Base-by-base conservation (phyloP, 1,284 basidiomycete genomes). In the Tilletia caries region DNA sequence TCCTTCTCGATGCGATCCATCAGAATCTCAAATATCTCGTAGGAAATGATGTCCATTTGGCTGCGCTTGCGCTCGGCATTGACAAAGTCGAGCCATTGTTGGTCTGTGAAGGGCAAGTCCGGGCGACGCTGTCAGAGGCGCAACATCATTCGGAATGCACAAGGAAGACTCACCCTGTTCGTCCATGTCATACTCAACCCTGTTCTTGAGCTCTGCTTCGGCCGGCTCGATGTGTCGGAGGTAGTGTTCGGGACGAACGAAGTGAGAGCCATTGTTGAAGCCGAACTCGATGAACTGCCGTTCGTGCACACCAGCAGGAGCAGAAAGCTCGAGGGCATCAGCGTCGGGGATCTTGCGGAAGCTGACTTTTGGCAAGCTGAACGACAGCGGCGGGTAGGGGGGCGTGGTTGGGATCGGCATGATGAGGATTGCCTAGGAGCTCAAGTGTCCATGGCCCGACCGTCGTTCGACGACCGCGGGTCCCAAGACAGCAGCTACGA, bases 111-210 rank as follows among this genome's bases (percentile, higher is more conserved):
- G 18, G 10, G 62, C 20, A 12, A 25, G 37, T n/a, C n/a, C n/a
- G n/a, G n/a, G n/a, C n/a, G 64, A 13, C n/a, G 64, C 67, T 29
- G n/a, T 58, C 52, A 58, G 68, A 64, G 32, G 43, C 48, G 41
- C 23, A 74, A 41, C 70, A 37, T 60, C 67, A 32, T 41, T 25
- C 37, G 46, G 43, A 41, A 27, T 3, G 29, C 29, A 12, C 23
- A 8, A 37, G 5, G 3, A 18, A 15, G 20, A 75, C 84, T 67
- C 52, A 92, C 93, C 94, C 88, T 98, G 95, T 82, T 98, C 96
- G 81, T 98, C 96, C 95, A 98, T 98, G 83, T 98, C 96, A 86
- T 99, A 99, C 84, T 98, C 96, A 62, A 98, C 95, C 81, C 95
- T 93, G 62, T 89, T 88, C 12, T 91, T 91, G 34, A 98, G 88